These are phyloP conservation scores for Colletotrichum sidae DNA, from an alignment of 2,329 filamentous ascomycete genomes.

Conservation along the genomic window DNA sequence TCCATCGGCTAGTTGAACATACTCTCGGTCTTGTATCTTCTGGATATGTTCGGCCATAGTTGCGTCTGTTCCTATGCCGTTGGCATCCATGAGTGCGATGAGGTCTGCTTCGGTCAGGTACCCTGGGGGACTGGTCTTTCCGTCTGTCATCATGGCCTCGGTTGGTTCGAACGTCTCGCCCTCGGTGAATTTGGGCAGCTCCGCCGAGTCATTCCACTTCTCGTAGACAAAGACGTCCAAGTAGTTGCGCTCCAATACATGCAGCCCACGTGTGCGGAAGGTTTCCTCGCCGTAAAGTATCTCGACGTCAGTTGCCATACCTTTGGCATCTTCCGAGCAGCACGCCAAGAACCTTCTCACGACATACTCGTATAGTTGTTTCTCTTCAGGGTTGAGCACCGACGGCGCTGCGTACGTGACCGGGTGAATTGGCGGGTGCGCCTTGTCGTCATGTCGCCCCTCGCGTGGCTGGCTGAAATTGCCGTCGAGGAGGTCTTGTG, in stretches of 20 bases:
- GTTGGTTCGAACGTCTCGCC: slow-evolving; percentile 89
- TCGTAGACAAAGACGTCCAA: slow-evolving; percentile 97
- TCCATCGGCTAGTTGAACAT: slow-evolving; percentile 75
- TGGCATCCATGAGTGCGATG: slow-evolving; percentile 97
- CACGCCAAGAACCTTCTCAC: slow-evolving; percentile 92
- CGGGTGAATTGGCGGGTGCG: slow-evolving; percentile 96
- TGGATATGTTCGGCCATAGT: slow-evolving; percentile 99
- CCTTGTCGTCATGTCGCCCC: slow-evolving; percentile 93
- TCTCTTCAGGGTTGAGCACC: slow-evolving; percentile 75
- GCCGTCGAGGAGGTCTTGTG: slow-evolving; percentile 78
- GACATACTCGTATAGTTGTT: slow-evolving; percentile 90
- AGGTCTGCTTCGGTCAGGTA: slow-evolving; percentile 96
- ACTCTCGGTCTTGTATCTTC: slow-evolving; percentile 91
- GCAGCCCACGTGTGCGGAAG: slow-evolving; percentile 85
- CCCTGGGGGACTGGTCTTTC: slow-evolving; percentile 85
- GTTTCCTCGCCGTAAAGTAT: slow-evolving; percentile 85
- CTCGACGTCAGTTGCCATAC: slow-evolving; percentile 85
- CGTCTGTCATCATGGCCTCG: slow-evolving; percentile 89
- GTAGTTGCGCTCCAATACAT: slow-evolving; percentile 90
- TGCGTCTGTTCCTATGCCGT: slow-evolving; percentile 97
- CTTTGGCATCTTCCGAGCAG: slow-evolving; percentile 93
- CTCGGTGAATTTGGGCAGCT: slow-evolving; percentile 81
- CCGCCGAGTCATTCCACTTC: slow-evolving; percentile 90
- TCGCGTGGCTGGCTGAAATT: slow-evolving; percentile 84
- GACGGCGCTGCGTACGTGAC: slow-evolving; percentile 82